Conservation (phyloP, 805 yeast species). For the Ogataea degrootiae region DNA sequence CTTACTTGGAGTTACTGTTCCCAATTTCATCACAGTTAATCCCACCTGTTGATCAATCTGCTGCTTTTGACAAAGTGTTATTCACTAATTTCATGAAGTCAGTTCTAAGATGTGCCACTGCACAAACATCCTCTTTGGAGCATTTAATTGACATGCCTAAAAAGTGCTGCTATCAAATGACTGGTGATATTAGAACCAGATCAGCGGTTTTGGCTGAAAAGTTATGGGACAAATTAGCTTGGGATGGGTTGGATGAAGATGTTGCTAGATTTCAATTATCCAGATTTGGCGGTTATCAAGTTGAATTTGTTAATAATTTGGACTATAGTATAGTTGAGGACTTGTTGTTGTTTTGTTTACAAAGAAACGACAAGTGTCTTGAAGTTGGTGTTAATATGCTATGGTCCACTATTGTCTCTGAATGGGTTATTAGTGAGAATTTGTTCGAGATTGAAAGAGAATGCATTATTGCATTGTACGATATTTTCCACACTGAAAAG, state of each 20-base stretch:
- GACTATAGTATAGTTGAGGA: conserved; percentile 61
- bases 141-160: conserved; percentile 69
- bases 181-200: conserved; percentile 58
- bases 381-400: conserved; percentile 58
- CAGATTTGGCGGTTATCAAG: conserved; percentile 68
- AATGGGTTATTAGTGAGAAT: conserved; percentile 53
- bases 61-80: conserved; percentile 49
- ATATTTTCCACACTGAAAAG: conserved; percentile 51
- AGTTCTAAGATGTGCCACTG: conserved; percentile 52
- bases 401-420: conserved; percentile 70
- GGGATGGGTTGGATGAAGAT: conserved; percentile 54
- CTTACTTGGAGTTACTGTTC: conserved; percentile 48
- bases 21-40: conserved; percentile 45
- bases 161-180: conserved; percentile 59
- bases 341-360: conserved; percentile 63
- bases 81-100: conserved; percentile 68
- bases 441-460: conserved; percentile 59
- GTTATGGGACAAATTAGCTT: conserved; percentile 74
- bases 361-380: conserved; percentile 57
- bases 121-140: conserved; percentile 66
- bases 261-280: conserved; percentile 52
- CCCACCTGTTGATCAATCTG: conserved; percentile 48
- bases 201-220: conserved; percentile 50
- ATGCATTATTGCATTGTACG: conserved; percentile 59
- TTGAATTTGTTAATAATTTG: conserved; percentile 48